Conservation (phyloP, 768 basidiomycete species). For the Pholiota conissans region DNA sequence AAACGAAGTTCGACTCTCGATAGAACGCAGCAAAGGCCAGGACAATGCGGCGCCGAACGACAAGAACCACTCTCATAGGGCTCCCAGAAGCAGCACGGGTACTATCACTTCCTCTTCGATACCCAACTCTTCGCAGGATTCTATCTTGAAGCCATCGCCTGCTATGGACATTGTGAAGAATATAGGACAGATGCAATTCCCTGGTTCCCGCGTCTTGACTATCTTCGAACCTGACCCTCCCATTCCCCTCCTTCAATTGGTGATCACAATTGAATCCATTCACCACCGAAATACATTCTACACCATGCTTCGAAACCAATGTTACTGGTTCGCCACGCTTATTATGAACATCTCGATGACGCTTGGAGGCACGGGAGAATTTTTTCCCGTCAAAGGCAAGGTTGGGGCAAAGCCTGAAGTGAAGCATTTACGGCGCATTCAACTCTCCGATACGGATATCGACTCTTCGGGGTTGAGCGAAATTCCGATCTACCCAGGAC, state of each 20-base stretch:
- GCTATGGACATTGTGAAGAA: neutral
- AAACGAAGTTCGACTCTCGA: neutral
- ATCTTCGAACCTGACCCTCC: neutral
- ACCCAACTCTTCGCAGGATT: neutral
- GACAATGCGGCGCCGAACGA: neutral
- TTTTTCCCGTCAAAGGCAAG: too few relatives aligned
- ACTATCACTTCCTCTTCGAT: too few relatives aligned
- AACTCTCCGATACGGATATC: too few relatives aligned
- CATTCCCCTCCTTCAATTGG: neutral
- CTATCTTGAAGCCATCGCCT: neutral
- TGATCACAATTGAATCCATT: neutral
- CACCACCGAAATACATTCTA: neutral
- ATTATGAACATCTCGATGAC: neutral
- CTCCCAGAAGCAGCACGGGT: neutral
- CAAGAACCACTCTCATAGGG: neutral
- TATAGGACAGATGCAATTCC: neutral
- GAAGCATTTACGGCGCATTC: too few relatives aligned
- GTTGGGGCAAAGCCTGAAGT: too few relatives aligned
- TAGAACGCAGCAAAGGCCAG: neutral
- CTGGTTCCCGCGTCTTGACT: neutral
- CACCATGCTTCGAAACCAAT: neutral
- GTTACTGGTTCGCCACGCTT: neutral
- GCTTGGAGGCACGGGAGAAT: too few relatives aligned
- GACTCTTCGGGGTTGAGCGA: too few relatives aligned
- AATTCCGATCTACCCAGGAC: too few relatives aligned